These are phyloP conservation scores for Mycothermus thermophilus DNA, from an alignment of 495 filamentous ascomycete species.

Conservation along the genomic window DNA sequence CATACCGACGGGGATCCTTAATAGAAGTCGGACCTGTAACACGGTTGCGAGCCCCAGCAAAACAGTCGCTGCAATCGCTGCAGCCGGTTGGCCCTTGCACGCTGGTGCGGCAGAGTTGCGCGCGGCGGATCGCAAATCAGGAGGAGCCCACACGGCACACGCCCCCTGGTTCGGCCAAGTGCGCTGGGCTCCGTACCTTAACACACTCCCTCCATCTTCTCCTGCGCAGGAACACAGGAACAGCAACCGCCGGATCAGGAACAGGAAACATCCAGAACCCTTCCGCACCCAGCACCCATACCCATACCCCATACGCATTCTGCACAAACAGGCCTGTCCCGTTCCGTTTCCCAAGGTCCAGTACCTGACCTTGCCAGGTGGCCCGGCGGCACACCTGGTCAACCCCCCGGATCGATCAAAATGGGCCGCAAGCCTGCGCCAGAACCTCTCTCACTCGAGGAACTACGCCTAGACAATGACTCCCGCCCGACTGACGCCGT, in stretches of 20 bases:
- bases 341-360: too few species aligned
- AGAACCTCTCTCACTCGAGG: conserved; percentile 36
- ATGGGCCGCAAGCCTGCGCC: conserved; percentile 43
- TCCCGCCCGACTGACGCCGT: conserved; percentile 24
- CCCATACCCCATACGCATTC: conserved; percentile 14
- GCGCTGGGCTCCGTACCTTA: too few species aligned
- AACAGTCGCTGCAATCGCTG: too few species aligned
- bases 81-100: conserved; percentile 4
- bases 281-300: too few species aligned
- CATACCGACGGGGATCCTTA: conserved; percentile 7
- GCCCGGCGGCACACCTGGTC: conserved; percentile 12
- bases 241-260: too few species aligned
- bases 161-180: too few species aligned
- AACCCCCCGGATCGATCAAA: conserved; percentile 10
- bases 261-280: too few species aligned
- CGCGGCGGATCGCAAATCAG: conserved; percentile 15
- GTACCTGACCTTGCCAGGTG: conserved; percentile 11
- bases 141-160: too few species aligned
- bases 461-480: conserved; percentile 21
- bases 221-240: too few species aligned
- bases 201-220: conserved; percentile 7
- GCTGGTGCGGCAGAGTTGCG: conserved; percentile 16
- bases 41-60: conserved; percentile 25
- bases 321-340: too few species aligned
- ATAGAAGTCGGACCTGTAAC: conserved; percentile 24